Percentiles rank a stretch among this genome's conserved stretches.
Conservation (phyloP, 352 stramenopile species). For the Phytophthora tentaculata region DNA sequence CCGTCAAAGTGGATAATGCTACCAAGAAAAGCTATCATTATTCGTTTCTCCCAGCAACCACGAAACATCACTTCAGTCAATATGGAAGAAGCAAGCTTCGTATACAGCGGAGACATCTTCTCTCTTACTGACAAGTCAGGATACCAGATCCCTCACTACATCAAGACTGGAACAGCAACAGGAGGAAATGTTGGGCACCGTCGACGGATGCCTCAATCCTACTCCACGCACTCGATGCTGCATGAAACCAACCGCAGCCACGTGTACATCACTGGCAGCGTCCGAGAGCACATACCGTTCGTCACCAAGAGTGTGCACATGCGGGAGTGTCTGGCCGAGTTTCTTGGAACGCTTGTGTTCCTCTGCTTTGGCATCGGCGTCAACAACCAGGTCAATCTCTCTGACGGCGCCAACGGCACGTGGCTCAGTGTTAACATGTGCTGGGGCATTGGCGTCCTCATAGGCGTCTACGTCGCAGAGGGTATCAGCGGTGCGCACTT, state of each 20-base stretch:
- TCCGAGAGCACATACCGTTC: slow-evolving; percentile 34
- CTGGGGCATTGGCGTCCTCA: slow-evolving; percentile 35
- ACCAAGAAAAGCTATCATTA: slow-evolving; percentile 6
- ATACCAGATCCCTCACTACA: slow-evolving; percentile 25
- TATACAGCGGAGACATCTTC: slow-evolving; percentile 34
- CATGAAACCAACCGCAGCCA: slow-evolving; percentile 40
- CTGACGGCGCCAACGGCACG: slow-evolving; percentile 50
- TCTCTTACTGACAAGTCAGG: slow-evolving; percentile 38
- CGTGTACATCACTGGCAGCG: slow-evolving; percentile 8
- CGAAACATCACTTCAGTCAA: neutral
- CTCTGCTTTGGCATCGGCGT: slow-evolving; percentile 58
- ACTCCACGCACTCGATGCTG: slow-evolving; percentile 22
- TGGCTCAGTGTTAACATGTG: slow-evolving; percentile 65
- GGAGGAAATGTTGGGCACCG: slow-evolving; percentile 6
- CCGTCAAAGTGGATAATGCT: slow-evolving; percentile 7
- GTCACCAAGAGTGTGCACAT: slow-evolving; percentile 41
- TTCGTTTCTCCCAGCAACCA: slow-evolving; percentile 7
- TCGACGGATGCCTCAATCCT: slow-evolving; percentile 21
- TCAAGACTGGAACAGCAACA: slow-evolving; percentile 8
- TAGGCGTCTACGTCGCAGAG: slow-evolving; percentile 54
- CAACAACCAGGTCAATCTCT: slow-evolving; percentile 58
- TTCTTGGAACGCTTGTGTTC: slow-evolving; percentile 58
- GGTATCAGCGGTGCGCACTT: slow-evolving; percentile 59
- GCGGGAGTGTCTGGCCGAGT: slow-evolving; percentile 61
- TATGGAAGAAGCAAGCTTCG: slow-evolving; percentile 34